Base-by-base conservation (phyloP, 495 filamentous ascomycete genomes). In the Podospora comata region DNA sequence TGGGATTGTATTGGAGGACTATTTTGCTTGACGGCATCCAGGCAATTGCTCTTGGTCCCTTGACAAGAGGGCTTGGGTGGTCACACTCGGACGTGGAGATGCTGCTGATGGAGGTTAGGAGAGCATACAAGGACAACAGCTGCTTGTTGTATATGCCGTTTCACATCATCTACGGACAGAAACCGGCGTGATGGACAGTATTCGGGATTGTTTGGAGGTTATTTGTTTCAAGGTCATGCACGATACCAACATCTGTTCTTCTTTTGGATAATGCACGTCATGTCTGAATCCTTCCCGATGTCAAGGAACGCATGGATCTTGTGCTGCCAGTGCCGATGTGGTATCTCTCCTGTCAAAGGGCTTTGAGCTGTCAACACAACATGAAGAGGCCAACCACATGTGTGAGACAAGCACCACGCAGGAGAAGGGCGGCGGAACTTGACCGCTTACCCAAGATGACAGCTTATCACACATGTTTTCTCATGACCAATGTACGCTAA, bases 41-140 rank as follows among this genome's bases (percentile, higher is more conserved):
- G 70, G 86, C 87, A 4, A 85, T 90, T 67, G 88, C 84, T n/a
- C 72, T 89, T 59, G 87, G 86, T 13, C 83, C 89, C 16, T 80
- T 89, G 68, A 91, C 87, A 0, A 82, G 86, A 48, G 82, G 85
- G 0, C 79, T 87, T 61, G 73, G 76, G 7, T 85, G 82, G 83
- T 69, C 68, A 2, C 68, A 75, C 27, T 80, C 83, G 59, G 72
- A 85, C 71, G 82, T 84, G 16, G 82, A 84, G 65, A 65, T 81
- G 23, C 82, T 83, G 55, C 68, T 85, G 3, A 71, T 82, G 6
- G 75, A 81, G 32, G 83, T 85, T 11, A 63, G 83, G 23, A 79
- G 74, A 69, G 82, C 77, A 54, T 85, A 84, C 70, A 71, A 76
- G 59, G 82, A 84, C 65, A 77, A 77, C 32, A 75, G 71, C 63